Conservation (phyloP, 1,284 basidiomycete species). For the Boletus albobrunnescens region DNA sequence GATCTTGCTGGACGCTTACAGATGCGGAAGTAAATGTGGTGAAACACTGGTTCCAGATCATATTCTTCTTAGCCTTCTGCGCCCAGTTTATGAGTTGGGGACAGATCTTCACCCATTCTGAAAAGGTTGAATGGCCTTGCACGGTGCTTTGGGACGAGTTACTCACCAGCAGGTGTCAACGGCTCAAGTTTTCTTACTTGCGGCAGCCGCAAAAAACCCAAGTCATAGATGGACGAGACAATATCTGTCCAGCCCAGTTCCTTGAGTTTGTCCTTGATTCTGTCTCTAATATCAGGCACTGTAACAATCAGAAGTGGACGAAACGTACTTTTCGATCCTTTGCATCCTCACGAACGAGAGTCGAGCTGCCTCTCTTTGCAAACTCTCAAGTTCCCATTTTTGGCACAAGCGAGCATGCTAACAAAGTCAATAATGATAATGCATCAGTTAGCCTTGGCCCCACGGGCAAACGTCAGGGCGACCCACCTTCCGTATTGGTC, state of each 20-base stretch:
- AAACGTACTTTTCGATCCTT: constrained; percentile 10
- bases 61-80: not conserved
- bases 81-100: constrained; percentile 3
- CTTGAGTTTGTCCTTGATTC: constrained; percentile 4
- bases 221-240: no score
- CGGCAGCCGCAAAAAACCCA: constrained; percentile 1
- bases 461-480: not conserved
- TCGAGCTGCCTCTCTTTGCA: not conserved
- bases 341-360: constrained; percentile 4
- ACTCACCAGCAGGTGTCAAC: constrained; percentile 15
- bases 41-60: not conserved
- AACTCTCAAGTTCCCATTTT: constrained; percentile 2
- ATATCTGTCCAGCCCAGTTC: constrained; percentile 1
- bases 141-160: not conserved
- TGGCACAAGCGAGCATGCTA: constrained; percentile 9
- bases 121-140: not conserved
- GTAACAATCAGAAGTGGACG: not conserved
- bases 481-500: constrained; percentile 6
- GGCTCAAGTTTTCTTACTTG: constrained; percentile 11
- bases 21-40: not conserved
- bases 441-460: not conserved
- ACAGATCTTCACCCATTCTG: constrained; percentile 16
- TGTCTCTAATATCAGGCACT: constrained; percentile 3
- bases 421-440: not conserved
- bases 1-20: not conserved